Percentiles rank a stretch among this genome's conserved stretches.
phyloP scores from a whole-genome alignment of 495 filamentous ascomycete genomes.

The Penicillium arizonense region DNA sequence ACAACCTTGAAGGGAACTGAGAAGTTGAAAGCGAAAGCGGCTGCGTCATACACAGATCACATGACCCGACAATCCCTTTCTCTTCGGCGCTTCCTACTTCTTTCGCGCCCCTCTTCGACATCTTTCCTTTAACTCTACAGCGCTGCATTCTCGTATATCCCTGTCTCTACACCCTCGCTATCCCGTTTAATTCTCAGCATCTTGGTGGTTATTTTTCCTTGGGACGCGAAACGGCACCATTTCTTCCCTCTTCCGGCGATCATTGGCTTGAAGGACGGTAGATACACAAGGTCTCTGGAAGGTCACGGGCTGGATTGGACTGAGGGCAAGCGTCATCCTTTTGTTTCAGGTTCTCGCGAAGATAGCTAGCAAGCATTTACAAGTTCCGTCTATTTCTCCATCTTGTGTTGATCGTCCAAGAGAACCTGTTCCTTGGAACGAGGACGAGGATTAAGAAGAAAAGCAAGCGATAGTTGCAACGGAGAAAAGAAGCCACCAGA shows the following conservation, averaged over 20 bases:
- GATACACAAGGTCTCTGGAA: conserved; percentile 14
- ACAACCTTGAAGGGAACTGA: neutral
- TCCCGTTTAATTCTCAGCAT: conserved; percentile 3
- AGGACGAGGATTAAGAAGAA: conserved; percentile 33
- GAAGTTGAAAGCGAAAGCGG: neutral
- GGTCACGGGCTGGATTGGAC: conserved; percentile 25
- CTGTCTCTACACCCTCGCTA: neutral
- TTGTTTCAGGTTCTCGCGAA: conserved; percentile 44
- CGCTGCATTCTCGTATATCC: conserved; percentile 9
- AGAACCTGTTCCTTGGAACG: conserved; percentile 20
- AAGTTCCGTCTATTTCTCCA: conserved; percentile 47
- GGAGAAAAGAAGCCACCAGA: conserved; percentile 10
- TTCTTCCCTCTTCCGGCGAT: conserved; percentile 7
- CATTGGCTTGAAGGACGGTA: conserved; percentile 24
- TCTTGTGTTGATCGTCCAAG: conserved; percentile 37
- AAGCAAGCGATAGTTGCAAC: conserved; percentile 25
- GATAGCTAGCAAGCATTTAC: conserved; percentile 55
- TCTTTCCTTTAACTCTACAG: conserved; percentile 6
- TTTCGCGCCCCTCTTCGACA: conserved; percentile 1
- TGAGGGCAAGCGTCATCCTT: conserved; percentile 27
- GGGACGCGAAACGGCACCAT: neutral
- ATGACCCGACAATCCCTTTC: conserved; percentile 23
- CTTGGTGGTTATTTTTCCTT: neutral
- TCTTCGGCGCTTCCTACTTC: neutral
- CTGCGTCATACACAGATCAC: conserved; percentile 27